phyloP scores from a whole-genome alignment of 2,329 filamentous ascomycete genomes.

The Colletotrichum tabaci region DNA sequence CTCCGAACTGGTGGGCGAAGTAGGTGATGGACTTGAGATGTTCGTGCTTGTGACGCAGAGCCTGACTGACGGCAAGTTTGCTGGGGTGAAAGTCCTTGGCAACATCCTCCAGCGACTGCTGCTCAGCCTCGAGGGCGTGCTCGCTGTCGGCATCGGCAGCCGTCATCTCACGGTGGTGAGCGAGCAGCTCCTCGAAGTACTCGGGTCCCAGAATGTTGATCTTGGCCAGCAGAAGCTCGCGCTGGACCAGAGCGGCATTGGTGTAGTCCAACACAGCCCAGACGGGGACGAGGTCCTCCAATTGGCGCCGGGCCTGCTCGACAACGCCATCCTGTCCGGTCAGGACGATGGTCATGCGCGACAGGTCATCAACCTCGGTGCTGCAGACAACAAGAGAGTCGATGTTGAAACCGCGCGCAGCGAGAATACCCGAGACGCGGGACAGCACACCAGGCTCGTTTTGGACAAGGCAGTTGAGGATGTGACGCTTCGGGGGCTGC shows the following conservation, averaged over 20 bases:
- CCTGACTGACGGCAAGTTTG: conserved; percentile 87
- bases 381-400: conserved; percentile 98
- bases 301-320: conserved; percentile 93
- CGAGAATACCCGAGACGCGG: conserved; percentile 95
- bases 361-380: conserved; percentile 96
- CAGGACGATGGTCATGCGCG: conserved; percentile 98
- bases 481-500: conserved; percentile 90
- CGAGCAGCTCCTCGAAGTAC: conserved; percentile 97
- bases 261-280: conserved; percentile 99
- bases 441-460: conserved; percentile 99
- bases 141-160: conserved; percentile 63
- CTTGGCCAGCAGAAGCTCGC: conserved; percentile 95
- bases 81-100: conserved; percentile 88
- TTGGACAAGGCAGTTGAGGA: conserved; percentile 98
- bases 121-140: conserved; percentile 52
- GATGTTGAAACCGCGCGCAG: conserved; percentile 98
- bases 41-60: conserved; percentile 95
- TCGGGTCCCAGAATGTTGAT: conserved; percentile 96
- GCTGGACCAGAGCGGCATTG: conserved; percentile 90
- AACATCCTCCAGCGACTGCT: conserved; percentile 61
- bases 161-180: conserved; percentile 93
- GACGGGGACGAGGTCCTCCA: conserved; percentile 96
- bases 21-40: conserved; percentile 97
- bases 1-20: conserved; percentile 96
- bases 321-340: conserved; percentile 97